Evolutionary conservation across 2,329 filamentous ascomycete genomes (phyloP).

Genomic region (Botrytis squamosa): DNA sequence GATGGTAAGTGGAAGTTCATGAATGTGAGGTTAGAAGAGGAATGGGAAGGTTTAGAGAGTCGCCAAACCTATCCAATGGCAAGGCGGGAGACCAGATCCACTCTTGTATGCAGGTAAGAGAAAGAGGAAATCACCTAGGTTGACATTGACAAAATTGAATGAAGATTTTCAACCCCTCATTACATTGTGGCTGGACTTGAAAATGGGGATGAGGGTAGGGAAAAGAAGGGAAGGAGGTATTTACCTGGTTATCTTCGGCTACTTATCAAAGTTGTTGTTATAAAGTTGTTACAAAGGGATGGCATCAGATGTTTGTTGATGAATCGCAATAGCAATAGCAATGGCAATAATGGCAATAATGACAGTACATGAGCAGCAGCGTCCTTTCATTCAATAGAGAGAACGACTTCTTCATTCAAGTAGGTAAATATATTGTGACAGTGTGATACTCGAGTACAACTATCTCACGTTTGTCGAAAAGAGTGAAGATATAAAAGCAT

Average conservation of each 20-base stretch:
- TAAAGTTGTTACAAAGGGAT: not conserved
- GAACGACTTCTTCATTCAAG: not conserved
- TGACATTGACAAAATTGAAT: not conserved
- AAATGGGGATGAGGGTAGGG: not conserved
- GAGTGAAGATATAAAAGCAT: not conserved
- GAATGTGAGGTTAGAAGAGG: not conserved
- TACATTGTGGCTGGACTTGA: not conserved
- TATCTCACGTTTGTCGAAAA: not conserved
- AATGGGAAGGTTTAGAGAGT: not conserved
- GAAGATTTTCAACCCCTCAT: not conserved
- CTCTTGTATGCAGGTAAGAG: constrained; percentile 3
- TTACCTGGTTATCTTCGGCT: not conserved
- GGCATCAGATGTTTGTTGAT: not conserved
- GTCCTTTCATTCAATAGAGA: not conserved
- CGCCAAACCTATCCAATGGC: not conserved
- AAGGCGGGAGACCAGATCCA: not conserved
- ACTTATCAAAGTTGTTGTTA: not conserved
- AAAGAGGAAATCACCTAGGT: not conserved
- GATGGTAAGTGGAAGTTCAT: not conserved
- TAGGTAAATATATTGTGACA: not conserved
- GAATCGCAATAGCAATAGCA: not conserved
- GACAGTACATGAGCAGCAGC: no score
- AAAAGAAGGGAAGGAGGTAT: not conserved
- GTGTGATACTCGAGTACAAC: not conserved
- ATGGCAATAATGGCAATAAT: no score